Conservation (phyloP, 495 filamentous ascomycete species). For the Elasticomyces elasticus region DNA sequence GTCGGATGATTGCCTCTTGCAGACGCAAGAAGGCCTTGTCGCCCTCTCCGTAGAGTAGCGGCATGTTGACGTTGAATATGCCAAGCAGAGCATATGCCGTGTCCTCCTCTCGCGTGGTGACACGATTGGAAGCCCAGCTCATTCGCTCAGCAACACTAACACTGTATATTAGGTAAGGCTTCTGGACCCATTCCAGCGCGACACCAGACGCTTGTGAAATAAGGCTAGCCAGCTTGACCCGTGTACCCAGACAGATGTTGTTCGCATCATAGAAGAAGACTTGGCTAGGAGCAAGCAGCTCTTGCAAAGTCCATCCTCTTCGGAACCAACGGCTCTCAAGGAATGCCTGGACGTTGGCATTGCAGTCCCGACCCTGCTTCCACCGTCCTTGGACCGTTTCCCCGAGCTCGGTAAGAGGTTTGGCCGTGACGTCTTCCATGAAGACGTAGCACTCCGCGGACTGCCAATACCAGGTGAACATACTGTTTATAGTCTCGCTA, state of each 20-base stretch:
- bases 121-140: slow-evolving; percentile 15
- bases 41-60: slow-evolving; percentile 33
- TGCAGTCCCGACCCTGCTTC: neutral
- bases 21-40: slow-evolving; percentile 26
- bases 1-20: slow-evolving; percentile 26
- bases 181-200: too few species aligned
- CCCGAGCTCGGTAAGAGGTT: neutral
- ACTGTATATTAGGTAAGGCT: too few species aligned
- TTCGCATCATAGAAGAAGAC: slow-evolving; percentile 7
- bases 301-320: slow-evolving; percentile 14
- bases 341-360: neutral
- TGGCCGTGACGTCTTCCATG: slow-evolving; percentile 1
- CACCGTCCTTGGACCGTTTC: neutral
- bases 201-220: neutral
- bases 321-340: slow-evolving; percentile 7
- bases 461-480: slow-evolving; percentile 9
- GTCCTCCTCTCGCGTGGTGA: slow-evolving; percentile 23
- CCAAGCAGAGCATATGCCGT: slow-evolving; percentile 32
- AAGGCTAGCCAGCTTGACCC: neutral
- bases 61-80: slow-evolving; percentile 30
- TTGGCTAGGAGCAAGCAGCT: slow-evolving; percentile 8
- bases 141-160: slow-evolving; percentile 12
- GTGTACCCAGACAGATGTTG: neutral
- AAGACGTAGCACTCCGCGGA: slow-evolving; percentile 12
- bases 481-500: slow-evolving; percentile 14